These are phyloP conservation scores for Hippophae gyantsensis DNA, from an alignment of 306 rosid genomes.

Conservation along the genomic window DNA sequence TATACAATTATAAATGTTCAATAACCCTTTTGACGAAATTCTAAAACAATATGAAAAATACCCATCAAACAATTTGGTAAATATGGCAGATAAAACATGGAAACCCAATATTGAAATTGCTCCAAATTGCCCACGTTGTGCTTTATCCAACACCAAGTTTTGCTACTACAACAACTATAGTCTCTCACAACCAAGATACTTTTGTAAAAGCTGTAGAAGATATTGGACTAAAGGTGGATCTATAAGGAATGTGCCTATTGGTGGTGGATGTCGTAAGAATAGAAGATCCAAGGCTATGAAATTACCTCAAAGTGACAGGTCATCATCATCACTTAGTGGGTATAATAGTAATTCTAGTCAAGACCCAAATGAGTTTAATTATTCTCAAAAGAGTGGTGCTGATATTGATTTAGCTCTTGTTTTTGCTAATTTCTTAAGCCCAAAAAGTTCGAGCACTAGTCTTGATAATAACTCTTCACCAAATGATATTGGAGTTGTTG, in stretches of 20 bases:
- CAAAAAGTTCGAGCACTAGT: slow-evolving; percentile 1
- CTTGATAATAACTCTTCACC: too few relatives aligned
- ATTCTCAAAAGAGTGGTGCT: slow-evolving; percentile 20
- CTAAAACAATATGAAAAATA: neutral
- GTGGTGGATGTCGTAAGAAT: slow-evolving; percentile 64
- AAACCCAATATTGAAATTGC: slow-evolving; percentile 50
- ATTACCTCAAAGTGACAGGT: neutral
- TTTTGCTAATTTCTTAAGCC: slow-evolving; percentile 61
- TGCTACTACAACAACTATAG: slow-evolving; percentile 98
- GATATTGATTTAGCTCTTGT: slow-evolving; percentile 72
- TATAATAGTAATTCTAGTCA: neutral
- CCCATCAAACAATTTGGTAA: neutral
- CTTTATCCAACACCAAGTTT: slow-evolving; percentile 83
- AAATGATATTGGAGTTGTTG: too few relatives aligned
- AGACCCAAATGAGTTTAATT: slow-evolving; percentile 7
- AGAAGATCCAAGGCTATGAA: slow-evolving; percentile 35
- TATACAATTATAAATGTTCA: too few relatives aligned
- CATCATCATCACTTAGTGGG: neutral
- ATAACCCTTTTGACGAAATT: neutral
- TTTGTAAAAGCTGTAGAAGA: slow-evolving; percentile 77
- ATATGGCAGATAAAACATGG: slow-evolving; percentile 33
- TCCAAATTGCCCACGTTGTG: slow-evolving; percentile 83
- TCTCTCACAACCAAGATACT: slow-evolving; percentile 78
- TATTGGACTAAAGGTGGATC: slow-evolving; percentile 98
- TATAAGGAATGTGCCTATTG: slow-evolving; percentile 71